Percentiles rank a stretch among this genome's conserved stretches.
phyloP scores from a whole-genome alignment of 306 rosid species.

The Sicyos edulis region DNA sequence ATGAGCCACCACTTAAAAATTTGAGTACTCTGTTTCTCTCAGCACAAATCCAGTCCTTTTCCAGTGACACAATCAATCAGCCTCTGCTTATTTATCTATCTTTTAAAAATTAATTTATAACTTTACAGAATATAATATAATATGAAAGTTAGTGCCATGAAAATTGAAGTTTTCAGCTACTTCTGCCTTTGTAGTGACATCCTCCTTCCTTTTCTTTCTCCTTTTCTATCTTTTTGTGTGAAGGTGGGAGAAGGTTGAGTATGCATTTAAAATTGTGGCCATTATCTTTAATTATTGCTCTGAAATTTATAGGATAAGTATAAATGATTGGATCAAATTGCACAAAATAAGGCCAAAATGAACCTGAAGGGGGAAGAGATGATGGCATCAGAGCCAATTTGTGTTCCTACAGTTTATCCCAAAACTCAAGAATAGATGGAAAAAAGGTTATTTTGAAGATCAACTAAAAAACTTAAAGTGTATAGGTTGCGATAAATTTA shows the following conservation, averaged over 20 bases:
- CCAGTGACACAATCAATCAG: constrained; percentile 5
- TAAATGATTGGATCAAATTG: constrained; percentile 15
- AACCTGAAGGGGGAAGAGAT: background rate
- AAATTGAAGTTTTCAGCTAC: constrained; percentile 11
- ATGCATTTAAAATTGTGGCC: constrained; percentile 18
- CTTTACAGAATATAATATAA: constrained; percentile 9
- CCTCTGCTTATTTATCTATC: background rate
- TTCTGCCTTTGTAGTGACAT: constrained; percentile 20
- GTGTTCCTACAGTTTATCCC: constrained; percentile 12
- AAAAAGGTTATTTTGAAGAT: background rate
- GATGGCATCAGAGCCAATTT: background rate
- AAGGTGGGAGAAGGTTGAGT: constrained; percentile 21
- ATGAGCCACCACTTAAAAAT: constrained; percentile 20
- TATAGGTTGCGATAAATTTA: too few species aligned
- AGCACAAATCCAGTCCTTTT: constrained; percentile 16
- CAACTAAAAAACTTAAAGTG: too few species aligned
- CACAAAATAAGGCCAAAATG: constrained; percentile 14
- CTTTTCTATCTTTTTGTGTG: constrained; percentile 16
- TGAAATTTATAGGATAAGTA: constrained; percentile 10
- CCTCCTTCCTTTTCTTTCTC: constrained; percentile 8
- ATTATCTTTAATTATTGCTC: constrained; percentile 17
- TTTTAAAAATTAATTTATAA: background rate
- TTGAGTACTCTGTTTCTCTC: background rate
- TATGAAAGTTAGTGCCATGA: constrained; percentile 16
- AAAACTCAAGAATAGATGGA: constrained; percentile 2